phyloP scores from a whole-genome alignment of 768 basidiomycete species.

The Scleroderma bovista region DNA sequence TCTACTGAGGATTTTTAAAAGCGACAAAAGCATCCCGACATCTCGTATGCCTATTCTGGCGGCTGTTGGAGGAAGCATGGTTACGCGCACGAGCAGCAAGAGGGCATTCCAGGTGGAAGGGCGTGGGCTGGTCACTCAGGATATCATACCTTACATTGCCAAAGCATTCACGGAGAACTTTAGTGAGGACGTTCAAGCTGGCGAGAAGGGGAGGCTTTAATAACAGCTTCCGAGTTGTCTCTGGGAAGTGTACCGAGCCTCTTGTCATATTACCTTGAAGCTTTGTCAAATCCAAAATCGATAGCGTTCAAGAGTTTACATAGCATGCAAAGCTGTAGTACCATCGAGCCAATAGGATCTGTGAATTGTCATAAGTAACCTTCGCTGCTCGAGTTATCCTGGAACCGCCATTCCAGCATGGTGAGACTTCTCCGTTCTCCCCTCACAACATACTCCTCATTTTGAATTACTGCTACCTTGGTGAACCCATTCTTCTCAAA shows the following conservation, averaged over 20 bases:
- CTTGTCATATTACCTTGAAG: too few relatives aligned
- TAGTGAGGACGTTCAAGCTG: conserved; percentile 41
- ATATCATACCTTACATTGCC: conserved; percentile 64
- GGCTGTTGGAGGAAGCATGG: conserved; percentile 79
- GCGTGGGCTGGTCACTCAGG: conserved; percentile 76
- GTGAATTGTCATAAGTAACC: too few relatives aligned
- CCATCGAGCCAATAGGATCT: too few relatives aligned
- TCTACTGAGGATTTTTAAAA: conserved; percentile 17
- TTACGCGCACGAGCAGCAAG: conserved; percentile 80
- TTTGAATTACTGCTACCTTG: conserved; percentile 30
- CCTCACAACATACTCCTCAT: conserved; percentile 21
- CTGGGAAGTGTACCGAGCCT: too few relatives aligned
- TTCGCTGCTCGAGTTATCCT: too few relatives aligned
- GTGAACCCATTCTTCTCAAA: conserved; percentile 57
- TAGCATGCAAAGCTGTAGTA: too few relatives aligned
- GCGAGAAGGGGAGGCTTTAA: conserved; percentile 36
- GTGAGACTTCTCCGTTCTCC: conserved; percentile 29
- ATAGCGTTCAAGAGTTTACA: too few relatives aligned
- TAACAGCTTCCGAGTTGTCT: too few relatives aligned
- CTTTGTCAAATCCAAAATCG: too few relatives aligned
- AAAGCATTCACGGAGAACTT: conserved; percentile 71
- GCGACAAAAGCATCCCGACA: conserved; percentile 48
- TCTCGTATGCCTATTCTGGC: conserved; percentile 78
- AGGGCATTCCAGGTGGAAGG: conserved; percentile 72
- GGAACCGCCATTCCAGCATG: conserved; percentile 31